Evolutionary conservation across 2,329 filamentous ascomycete genomes (phyloP), one percentile per base, ranked within the genome.

Genomic region (Akanthomyces lecanii): DNA sequence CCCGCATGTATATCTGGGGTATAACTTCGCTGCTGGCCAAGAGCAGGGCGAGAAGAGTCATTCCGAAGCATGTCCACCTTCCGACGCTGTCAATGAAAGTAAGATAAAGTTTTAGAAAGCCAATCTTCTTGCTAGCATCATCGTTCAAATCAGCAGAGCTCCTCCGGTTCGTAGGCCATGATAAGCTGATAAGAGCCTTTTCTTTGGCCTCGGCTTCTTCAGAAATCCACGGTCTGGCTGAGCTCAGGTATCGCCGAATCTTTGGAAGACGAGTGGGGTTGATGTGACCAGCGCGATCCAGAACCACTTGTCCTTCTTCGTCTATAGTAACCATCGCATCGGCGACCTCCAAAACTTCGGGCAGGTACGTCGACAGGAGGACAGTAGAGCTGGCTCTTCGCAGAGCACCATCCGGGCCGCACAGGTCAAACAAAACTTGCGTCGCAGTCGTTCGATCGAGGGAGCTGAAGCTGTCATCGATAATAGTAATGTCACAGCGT

Each of bases 61-160:
- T 16, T 1, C 4, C 6, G 3, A 60, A 10, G 14, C 5, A 42
- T 44, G 23, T 52, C 14, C n/a, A 3, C 14, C 47, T 33, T 6
- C 57, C 57, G 10, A 52, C 44, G n/a, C 57, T 60, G 47, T 52
- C 57, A 25, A 60, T 44, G n/a, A n/a, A 60, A 8, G 44, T 8
- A 3, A 60, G 11, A 14, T 45, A 60, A 1, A 60, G 47, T 11
- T 36, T 8, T 10, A 12, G 51, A 4, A 4, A 52, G 12, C 23
- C 36, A 5, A 8, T 51, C 12, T 44, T 16, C 18, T 16, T 60
- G 1, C 2, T 14, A 36, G 4, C 14, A 8, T 52, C 47, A 10
- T 52, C 21, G 14, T 14, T 16, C 3, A 10, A 40, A 5, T 40
- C 14, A 11, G 11, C 33, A 36, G 33, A 36, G 4, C 11, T 12